Conservation (phyloP, 2,329 filamentous ascomycete species). For the Chalaropsis ovoidea region DNA sequence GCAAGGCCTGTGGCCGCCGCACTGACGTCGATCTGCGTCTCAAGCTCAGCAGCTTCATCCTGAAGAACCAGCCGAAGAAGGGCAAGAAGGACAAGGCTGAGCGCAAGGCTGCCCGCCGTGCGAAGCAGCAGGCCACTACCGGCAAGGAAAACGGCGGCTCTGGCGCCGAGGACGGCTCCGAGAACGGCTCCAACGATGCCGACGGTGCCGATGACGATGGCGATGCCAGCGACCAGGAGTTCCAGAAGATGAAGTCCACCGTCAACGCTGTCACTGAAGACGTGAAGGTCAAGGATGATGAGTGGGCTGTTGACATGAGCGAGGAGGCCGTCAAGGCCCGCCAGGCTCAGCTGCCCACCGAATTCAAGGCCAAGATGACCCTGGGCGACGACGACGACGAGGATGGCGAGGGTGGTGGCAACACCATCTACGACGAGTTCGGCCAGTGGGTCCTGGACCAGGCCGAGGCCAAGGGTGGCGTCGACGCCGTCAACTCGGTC, state of each 20-base stretch:
- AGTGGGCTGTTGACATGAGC: conserved; percentile 96
- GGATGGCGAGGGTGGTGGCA: conserved; percentile 63
- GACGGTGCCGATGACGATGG: conserved; percentile 39
- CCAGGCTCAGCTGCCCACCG: conserved; percentile 82
- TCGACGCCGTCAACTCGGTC: conserved; percentile 74
- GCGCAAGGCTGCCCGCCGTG: conserved; percentile 81
- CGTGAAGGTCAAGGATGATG: conserved; percentile 64
- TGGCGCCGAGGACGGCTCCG: conserved; percentile 45
- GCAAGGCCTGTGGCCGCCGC: conserved; percentile 95
- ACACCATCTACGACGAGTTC: conserved; percentile 76
- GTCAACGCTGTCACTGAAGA: conserved; percentile 41
- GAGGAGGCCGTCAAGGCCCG: conserved; percentile 91
- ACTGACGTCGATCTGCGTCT: conserved; percentile 83
- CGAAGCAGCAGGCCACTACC: conserved; percentile 60
- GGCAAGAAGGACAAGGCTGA: conserved; percentile 96
- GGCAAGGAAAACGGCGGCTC: conserved; percentile 51
- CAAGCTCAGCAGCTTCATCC: conserved; percentile 93
- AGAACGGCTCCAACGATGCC: conserved; percentile 42
- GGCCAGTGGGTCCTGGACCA: conserved; percentile 82
- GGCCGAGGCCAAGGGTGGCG: conserved; percentile 58
- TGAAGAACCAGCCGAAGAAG: conserved; percentile 89
- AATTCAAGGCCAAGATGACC: conserved; percentile 85
- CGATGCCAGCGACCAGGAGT: conserved; percentile 74
- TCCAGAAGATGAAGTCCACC: conserved; percentile 66
- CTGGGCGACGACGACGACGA: conserved; percentile 73